A percentile compares a stretch with the other conserved stretches of the same genome.
Evolutionary conservation across 371 early-diverging fungal species (phyloP).

Genomic region (Chytridiales sp.): DNA sequence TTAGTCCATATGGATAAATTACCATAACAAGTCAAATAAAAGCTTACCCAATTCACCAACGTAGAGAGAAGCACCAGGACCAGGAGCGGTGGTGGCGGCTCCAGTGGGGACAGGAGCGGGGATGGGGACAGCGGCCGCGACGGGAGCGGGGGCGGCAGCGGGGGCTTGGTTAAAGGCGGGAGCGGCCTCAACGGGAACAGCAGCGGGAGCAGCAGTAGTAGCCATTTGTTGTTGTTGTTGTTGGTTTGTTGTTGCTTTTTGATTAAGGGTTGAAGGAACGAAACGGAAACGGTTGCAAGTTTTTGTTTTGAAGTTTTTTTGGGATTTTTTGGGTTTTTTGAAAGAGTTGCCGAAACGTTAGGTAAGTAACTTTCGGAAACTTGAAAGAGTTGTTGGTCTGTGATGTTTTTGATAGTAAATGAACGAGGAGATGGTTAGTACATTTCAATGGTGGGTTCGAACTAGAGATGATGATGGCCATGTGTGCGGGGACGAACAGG

Average conservation of each 20-base stretch:
- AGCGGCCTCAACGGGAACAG: conserved; percentile 16
- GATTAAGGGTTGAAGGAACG: background rate
- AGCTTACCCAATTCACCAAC: conserved; percentile 46
- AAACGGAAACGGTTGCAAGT: background rate
- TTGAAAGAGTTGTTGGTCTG: too few species aligned
- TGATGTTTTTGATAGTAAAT: too few species aligned
- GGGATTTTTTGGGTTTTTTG: conserved; percentile 22
- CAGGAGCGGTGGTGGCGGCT: conserved; percentile 25
- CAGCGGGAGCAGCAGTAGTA: conserved; percentile 33
- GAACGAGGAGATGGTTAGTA: too few species aligned
- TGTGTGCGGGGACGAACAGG: too few species aligned
- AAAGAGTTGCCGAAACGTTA: conserved; percentile 4
- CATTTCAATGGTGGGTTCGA: too few species aligned
- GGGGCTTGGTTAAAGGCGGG: conserved; percentile 13
- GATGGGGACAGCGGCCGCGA: conserved; percentile 10
- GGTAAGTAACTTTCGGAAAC: too few species aligned
- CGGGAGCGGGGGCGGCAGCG: conserved; percentile 15
- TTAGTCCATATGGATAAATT: background rate
- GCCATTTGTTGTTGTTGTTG: conserved; percentile 8
- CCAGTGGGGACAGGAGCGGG: conserved; percentile 9
- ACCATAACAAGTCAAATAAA: background rate
- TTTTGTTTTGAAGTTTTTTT: conserved; percentile 16
- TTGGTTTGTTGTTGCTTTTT: background rate
- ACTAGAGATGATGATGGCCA: too few species aligned
- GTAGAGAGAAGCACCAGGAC: conserved; percentile 58